Evolutionary conservation across 2,329 filamentous ascomycete genomes (phyloP), one percentile per base, ranked within the genome.

Genomic region (Penicillium aurantiogriseum): DNA sequence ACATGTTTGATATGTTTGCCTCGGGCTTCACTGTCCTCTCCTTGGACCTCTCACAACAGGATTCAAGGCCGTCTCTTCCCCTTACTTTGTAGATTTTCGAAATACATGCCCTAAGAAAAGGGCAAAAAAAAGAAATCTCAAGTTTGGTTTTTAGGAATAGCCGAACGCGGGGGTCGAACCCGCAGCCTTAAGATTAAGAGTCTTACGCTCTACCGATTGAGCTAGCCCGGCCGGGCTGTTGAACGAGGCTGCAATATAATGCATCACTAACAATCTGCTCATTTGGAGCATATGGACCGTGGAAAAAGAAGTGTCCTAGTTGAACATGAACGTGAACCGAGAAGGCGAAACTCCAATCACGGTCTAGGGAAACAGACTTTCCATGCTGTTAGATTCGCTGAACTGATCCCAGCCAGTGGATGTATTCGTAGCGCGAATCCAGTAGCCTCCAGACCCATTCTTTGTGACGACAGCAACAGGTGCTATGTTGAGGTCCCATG

Each of bases 121-220:
- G 2, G 31, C 31, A 50, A 55, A 55, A 35, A 35, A 55, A 55
- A n/a, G 31, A 40, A 55, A 51, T 55, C 53, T 56, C 27, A 35
- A 19, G 33, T 25, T 44, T 44, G 31, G 23, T 44, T 60, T 64
- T 60, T 62, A 67, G 62, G 59, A 65, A 66, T 58, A 75, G 71
- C 72, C 73, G 65, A 74, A 76, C 72, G 72, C 69, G 73, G 72
- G 73, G 73, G 68, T 76, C 69, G 73, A 75, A 75, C 73, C 71
- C 73, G 70, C 74, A 74, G 64, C 71, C 71, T 73, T 73, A 63
- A 60, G 59, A 62, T 66, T 61, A 62, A 58, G 53, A 58, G 51
- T 45, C 51, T 51, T 56, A 56, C 57, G 74, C 72, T 75, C 72
- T 79, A 75, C 70, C 77, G 76, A 79, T 79, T 79, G 76, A 79